Percentiles rank a stretch among this genome's conserved stretches.
These are phyloP conservation scores for Ajuga chamaepitys DNA, from an alignment of 257 asterid species.

Conservation along the genomic window DNA sequence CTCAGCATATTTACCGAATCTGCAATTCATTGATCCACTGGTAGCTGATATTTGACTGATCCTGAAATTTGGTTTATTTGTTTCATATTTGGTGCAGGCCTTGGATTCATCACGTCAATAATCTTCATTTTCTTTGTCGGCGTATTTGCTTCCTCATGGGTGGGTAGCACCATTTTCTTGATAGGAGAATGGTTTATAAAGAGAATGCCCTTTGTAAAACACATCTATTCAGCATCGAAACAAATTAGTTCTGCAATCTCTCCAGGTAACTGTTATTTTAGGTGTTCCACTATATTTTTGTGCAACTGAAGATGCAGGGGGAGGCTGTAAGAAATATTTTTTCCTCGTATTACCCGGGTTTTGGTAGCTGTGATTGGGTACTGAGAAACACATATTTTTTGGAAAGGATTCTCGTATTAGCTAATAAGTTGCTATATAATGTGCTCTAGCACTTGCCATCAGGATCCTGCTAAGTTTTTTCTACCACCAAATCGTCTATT, in stretches of 20 bases:
- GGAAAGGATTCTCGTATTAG: neutral
- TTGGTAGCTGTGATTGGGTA: neutral
- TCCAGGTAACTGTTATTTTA: conserved; percentile 49
- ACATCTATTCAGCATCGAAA: conserved; percentile 83
- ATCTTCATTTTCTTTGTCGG: conserved; percentile 76
- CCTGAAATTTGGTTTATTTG: conserved; percentile 1
- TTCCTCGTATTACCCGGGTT: neutral
- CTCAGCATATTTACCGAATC: neutral
- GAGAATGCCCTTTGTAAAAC: conserved; percentile 82
- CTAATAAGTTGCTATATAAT: neutral
- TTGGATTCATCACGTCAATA: conserved; percentile 81
- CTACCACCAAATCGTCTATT: neutral
- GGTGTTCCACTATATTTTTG: neutral
- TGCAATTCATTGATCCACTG: neutral
- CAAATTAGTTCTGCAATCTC: conserved; percentile 89
- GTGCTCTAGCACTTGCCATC: neutral
- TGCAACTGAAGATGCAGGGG: neutral
- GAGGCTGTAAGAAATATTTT: neutral
- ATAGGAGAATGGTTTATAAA: conserved; percentile 88
- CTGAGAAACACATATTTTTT: neutral
- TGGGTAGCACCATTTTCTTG: conserved; percentile 88
- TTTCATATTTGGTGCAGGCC: conserved; percentile 52
- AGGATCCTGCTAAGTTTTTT: neutral
- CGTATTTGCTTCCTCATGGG: conserved; percentile 87
- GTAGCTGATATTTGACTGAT: neutral